phyloP scores from a whole-genome alignment of 441 rosid species.

The Bruguiera hainesii region DNA sequence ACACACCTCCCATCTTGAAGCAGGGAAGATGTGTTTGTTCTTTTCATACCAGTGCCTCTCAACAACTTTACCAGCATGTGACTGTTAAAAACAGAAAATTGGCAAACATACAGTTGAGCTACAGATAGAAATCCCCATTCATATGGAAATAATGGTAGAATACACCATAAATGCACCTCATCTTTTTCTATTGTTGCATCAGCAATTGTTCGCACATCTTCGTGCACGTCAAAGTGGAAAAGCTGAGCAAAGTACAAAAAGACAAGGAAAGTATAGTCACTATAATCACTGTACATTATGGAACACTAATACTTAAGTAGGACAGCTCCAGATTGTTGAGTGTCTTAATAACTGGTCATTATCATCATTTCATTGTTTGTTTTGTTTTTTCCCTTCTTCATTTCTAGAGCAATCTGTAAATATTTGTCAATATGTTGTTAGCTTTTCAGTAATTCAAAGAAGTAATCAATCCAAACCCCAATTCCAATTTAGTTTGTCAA shows the following conservation, averaged over 20 bases:
- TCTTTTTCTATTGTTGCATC: slow-evolving; percentile 98
- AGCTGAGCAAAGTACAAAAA: slow-evolving; percentile 40
- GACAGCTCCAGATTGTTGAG: too few relatives aligned
- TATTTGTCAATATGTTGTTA: too few relatives aligned
- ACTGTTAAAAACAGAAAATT: slow-evolving; percentile 34
- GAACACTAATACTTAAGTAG: neutral
- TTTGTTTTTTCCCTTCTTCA: too few relatives aligned
- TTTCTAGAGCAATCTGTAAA: too few relatives aligned
- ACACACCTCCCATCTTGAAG: slow-evolving; percentile 98
- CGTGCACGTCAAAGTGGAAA: slow-evolving; percentile 96
- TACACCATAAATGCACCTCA: slow-evolving; percentile 45
- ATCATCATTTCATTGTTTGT: too few relatives aligned
- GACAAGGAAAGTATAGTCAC: neutral
- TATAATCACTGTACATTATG: neutral
- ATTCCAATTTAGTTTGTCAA: neutral
- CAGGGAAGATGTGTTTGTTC: slow-evolving; percentile 98
- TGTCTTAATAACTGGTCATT: too few relatives aligned
- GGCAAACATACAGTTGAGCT: neutral
- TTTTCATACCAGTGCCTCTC: slow-evolving; percentile 99
- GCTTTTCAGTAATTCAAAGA: too few relatives aligned
- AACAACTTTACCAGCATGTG: slow-evolving; percentile 99
- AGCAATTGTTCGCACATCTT: slow-evolving; percentile 89
- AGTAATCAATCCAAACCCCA: neutral
- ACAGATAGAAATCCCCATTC: neutral
- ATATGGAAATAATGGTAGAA: neutral